Conservation (phyloP, 2,329 filamentous ascomycete species). For the Colletotrichum kahawae region DNA sequence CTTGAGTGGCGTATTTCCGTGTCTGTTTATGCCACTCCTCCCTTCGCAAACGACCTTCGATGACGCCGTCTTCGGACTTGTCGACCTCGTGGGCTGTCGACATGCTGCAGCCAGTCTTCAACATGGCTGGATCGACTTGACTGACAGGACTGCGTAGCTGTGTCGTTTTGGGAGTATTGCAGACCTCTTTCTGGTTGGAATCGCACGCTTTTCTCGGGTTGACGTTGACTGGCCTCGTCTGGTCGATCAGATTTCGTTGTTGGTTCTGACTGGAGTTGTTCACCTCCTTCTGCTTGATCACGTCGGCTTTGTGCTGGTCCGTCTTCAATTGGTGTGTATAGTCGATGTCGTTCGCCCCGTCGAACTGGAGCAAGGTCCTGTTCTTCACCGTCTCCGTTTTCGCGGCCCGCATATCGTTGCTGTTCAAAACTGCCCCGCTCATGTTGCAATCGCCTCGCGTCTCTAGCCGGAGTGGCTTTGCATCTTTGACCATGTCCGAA, state of each 20-base stretch:
- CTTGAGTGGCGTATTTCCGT: background rate
- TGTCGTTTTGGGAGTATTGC: background rate
- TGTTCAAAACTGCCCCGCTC: background rate
- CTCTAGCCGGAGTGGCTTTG: background rate
- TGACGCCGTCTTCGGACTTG: constrained; percentile 19
- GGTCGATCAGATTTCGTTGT: background rate
- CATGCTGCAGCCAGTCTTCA: background rate
- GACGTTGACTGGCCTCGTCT: background rate
- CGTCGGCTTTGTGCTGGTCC: background rate
- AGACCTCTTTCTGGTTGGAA: background rate
- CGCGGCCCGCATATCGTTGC: background rate
- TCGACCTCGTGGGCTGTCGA: background rate
- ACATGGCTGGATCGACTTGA: background rate
- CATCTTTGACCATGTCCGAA: background rate
- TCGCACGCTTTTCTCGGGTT: background rate
- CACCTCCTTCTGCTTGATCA: background rate
- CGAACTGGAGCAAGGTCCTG: background rate
- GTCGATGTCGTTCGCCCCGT: background rate
- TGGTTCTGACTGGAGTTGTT: background rate
- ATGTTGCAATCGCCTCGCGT: background rate
- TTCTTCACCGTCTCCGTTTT: background rate
- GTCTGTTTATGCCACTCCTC: background rate
- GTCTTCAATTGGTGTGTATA: background rate
- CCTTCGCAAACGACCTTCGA: constrained; percentile 17
- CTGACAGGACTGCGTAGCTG: background rate